Conservation (phyloP, 2,329 filamentous ascomycete species). For the Ophiostoma australiae region DNA sequence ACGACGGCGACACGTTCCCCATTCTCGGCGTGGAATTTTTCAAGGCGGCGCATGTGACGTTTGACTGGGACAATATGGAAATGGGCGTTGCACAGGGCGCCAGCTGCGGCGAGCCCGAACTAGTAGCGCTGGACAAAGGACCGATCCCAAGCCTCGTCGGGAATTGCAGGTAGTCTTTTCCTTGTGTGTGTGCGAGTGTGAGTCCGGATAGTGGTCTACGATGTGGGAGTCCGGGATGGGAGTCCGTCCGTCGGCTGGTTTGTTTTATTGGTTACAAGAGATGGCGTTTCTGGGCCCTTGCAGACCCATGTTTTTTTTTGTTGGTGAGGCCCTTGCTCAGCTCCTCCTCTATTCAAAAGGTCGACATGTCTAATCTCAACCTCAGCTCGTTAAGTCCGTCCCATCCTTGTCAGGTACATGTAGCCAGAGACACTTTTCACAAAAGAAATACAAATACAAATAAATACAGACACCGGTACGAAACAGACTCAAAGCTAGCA, state of each 20-base stretch:
- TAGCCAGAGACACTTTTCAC: too few relatives aligned
- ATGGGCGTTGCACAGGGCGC: neutral
- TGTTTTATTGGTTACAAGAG: neutral
- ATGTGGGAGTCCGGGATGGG: neutral
- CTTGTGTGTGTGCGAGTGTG: neutral
- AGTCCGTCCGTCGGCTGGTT: neutral
- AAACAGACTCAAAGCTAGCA: neutral
- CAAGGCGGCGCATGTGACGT: neutral
- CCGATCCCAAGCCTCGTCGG: neutral
- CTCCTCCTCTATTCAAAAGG: neutral
- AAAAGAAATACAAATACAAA: neutral
- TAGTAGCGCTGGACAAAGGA: neutral
- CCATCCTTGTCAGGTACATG: neutral
- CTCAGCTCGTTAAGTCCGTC: neutral
- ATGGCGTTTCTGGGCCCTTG: neutral
- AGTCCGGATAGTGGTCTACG: neutral
- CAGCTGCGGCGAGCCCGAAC: conserved; percentile 6
- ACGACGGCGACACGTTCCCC: neutral
- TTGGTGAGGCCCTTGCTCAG: neutral
- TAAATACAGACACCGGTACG: neutral
- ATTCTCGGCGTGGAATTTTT: neutral
- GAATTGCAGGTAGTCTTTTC: neutral
- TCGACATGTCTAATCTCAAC: neutral
- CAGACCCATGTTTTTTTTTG: neutral
- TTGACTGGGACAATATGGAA: neutral